phyloP scores from a whole-genome alignment of 2,329 filamentous ascomycete genomes.

The Chrysosporium keratinophilum region DNA sequence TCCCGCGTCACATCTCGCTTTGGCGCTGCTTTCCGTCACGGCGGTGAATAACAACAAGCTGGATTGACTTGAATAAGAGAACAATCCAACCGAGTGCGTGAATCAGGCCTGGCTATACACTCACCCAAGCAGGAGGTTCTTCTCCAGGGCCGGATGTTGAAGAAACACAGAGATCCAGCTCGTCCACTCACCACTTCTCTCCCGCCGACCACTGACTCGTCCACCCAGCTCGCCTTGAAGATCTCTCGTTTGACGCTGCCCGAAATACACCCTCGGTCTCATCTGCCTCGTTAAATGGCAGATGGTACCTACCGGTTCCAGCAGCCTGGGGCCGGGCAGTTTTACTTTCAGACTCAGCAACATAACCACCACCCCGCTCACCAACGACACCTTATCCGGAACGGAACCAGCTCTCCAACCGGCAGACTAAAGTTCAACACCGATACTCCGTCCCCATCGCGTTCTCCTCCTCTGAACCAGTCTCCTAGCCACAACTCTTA shows the following conservation, averaged over 20 bases:
- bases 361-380: conserved; percentile 34
- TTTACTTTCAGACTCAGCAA: conserved; percentile 35
- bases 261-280: conserved; percentile 32
- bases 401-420: conserved; percentile 38
- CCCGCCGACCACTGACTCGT: conserved; percentile 21
- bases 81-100: not conserved
- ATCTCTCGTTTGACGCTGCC: conserved; percentile 18
- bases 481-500: conserved; percentile 35
- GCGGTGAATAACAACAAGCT: conserved; percentile 1
- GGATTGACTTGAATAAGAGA: not conserved
- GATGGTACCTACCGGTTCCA: conserved; percentile 47
- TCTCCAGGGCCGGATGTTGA: conserved; percentile 38
- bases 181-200: conserved; percentile 31
- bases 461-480: conserved; percentile 37
- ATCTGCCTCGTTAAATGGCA: conserved; percentile 45
- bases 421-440: conserved; percentile 37
- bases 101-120: conserved; percentile 4
- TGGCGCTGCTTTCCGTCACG: not conserved
- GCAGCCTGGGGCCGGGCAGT: conserved; percentile 44
- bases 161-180: conserved; percentile 40
- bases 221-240: conserved; percentile 19
- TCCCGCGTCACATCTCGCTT: not conserved
- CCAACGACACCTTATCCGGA: conserved; percentile 36
- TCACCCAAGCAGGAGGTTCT: conserved; percentile 20
- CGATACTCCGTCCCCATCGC: conserved; percentile 41